phyloP scores from a whole-genome alignment of 139 green algal species.

The Microglena sp. region DNA sequence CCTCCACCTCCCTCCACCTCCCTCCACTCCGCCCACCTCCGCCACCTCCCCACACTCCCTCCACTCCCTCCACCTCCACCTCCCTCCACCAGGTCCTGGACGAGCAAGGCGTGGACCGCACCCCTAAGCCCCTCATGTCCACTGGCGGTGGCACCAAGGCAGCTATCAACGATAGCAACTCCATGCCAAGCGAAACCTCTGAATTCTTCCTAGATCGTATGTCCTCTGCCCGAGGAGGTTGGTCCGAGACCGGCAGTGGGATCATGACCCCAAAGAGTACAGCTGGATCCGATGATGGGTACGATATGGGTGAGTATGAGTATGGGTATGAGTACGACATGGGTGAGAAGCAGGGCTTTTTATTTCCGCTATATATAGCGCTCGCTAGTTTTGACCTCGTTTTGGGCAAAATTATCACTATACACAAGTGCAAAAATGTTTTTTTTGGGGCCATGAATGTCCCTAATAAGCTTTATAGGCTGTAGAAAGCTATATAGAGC shows the following conservation, averaged over 20 bases:
- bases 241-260: constrained; percentile 18
- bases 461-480: too few species aligned
- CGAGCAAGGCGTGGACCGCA: constrained; percentile 49
- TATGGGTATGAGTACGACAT: not conserved
- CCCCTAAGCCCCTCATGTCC: constrained; percentile 51
- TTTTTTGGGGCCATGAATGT: too few species aligned
- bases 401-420: not conserved
- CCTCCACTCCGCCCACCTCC: not conserved
- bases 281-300: constrained; percentile 17
- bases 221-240: constrained; percentile 25
- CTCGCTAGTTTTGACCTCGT: not conserved
- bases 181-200: constrained; percentile 19
- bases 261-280: constrained; percentile 19
- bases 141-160: constrained; percentile 15
- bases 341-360: constrained; percentile 5
- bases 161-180: constrained; percentile 10
- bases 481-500: too few species aligned
- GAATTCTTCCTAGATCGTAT: constrained; percentile 46
- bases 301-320: constrained; percentile 16
- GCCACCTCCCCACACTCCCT: not conserved
- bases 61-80: not conserved
- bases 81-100: constrained; percentile 30
- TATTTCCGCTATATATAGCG: not conserved
- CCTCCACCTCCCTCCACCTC: not conserved
- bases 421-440: too few species aligned